Evolutionary conservation across 495 filamentous ascomycete species (phyloP).

Genomic region (Xylaria scruposa): DNA sequence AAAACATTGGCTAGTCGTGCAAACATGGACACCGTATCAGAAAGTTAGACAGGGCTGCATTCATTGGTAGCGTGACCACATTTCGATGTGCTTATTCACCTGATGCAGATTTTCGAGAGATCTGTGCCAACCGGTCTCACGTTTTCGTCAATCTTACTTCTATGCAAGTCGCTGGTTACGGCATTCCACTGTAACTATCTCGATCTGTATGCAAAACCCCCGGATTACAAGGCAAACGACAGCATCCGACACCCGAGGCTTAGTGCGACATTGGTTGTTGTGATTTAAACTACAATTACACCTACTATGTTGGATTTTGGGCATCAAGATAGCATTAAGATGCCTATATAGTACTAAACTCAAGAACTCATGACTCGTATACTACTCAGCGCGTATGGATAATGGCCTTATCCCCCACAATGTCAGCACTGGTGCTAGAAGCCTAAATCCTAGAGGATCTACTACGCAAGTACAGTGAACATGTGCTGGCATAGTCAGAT

Average conservation of each 20-base stretch:
- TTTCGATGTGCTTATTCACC: conserved; percentile 19
- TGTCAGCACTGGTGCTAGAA: conserved; percentile 16
- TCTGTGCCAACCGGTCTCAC: conserved; percentile 4
- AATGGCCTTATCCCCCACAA: conserved; percentile 20
- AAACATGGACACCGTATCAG: conserved; percentile 6
- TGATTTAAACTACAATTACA: neutral
- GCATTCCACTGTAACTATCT: neutral
- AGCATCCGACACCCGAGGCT: neutral
- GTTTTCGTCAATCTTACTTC: conserved; percentile 5
- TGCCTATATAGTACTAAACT: neutral
- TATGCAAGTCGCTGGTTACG: conserved; percentile 13
- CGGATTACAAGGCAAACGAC: conserved; percentile 1
- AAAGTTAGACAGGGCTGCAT: conserved; percentile 12
- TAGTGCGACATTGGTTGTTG: neutral
- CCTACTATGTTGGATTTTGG: neutral
- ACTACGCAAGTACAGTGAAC: neutral
- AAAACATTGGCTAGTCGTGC: neutral
- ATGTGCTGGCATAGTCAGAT: neutral
- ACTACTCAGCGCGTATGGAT: neutral
- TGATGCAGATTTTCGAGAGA: conserved; percentile 18
- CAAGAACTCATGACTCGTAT: conserved; percentile 8
- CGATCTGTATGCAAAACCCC: neutral
- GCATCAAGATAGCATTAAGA: neutral
- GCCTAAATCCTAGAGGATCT: conserved; percentile 24
- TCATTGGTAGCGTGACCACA: conserved; percentile 16